Evolutionary conservation across 805 yeast species (phyloP), one percentile per base, ranked within the genome.

Genomic region (Wickerhamiella parazyma): DNA sequence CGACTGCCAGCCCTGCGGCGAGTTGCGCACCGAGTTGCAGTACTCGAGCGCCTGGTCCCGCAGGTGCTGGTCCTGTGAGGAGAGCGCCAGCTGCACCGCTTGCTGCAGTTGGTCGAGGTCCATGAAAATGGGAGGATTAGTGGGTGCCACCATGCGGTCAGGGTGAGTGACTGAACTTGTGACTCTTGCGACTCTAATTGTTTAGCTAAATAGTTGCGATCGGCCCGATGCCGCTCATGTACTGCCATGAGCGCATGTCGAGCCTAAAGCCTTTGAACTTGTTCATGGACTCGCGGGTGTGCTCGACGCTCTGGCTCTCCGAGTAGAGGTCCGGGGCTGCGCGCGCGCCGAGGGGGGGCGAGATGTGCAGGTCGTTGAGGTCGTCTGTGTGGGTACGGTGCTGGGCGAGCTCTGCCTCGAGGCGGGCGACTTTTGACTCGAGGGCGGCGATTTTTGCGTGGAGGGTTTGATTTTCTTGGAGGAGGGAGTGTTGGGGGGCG

Each of bases 251-350:
- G 20, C 83, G 70, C 93, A 87, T 82, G 55, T 87, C 95, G 2
- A 85, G 71, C 55, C 80, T 84, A 86, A 87, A 87, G 39, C 74
- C 76, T 50, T 76, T 77, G 93, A 93, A 87, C 50, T 74, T 75
- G 56, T 69, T 66, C 50, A 87, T 61, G 36, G 71, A 67, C 44
- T 75, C 78, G 9, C 53, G 45, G 26, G 52, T 49, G 19, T 49
- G 51, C 49, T 71, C 66, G 49, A 74, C 68, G 52, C 75, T 76
- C 10, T 70, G 70, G 6, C 75, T 71, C 48, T 72, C 73, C 24
- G 71, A 55, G 42, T 67, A 66, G 19, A 62, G 49, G 24, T 61
- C 65, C 14, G 61, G 60, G 12, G 38, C 38, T 56, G 63, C 11
- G 55, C 59, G 37, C 55, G 57, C 24, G 62, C 41, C 9, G 36